These are phyloP conservation scores for Phytophthora quininea DNA, from an alignment of 352 stramenopile species.

Conservation along the genomic window DNA sequence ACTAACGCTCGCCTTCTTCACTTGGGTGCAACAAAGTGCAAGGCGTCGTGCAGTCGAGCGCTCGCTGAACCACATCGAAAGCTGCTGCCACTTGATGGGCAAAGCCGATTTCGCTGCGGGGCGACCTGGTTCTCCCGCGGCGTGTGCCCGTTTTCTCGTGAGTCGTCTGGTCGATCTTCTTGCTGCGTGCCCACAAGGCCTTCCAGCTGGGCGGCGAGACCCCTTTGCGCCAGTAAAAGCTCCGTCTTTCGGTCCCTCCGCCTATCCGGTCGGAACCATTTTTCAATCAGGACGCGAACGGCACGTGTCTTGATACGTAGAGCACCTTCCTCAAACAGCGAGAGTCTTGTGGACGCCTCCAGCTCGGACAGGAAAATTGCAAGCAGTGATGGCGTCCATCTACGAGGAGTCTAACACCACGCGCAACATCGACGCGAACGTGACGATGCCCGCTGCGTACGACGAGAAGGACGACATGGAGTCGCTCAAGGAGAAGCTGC, in stretches of 20 bases:
- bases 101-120: conserved; percentile 3
- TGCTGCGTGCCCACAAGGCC: conserved; percentile 4
- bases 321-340: conserved; percentile 12
- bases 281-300: conserved; percentile 33
- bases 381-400: conserved; percentile 25
- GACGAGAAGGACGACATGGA: conserved; percentile 67
- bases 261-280: conserved; percentile 21
- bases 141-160: conserved; percentile 5
- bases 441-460: conserved; percentile 35
- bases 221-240: conserved; percentile 20
- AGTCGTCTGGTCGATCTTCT: conserved; percentile 1
- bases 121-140: background rate
- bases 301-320: conserved; percentile 25
- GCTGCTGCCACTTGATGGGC: conserved; percentile 19
- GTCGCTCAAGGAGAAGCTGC: conserved; percentile 46
- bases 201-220: background rate
- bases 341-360: background rate
- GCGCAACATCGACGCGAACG: conserved; percentile 40
- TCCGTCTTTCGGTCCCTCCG: conserved; percentile 4
- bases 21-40: background rate
- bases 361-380: conserved; percentile 24
- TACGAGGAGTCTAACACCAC: conserved; percentile 44
- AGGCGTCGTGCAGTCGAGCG: background rate
- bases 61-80: conserved; percentile 5
- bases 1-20: background rate